Conservation (phyloP, 2,329 filamentous ascomycete species). For the Peltaster fructicola region DNA sequence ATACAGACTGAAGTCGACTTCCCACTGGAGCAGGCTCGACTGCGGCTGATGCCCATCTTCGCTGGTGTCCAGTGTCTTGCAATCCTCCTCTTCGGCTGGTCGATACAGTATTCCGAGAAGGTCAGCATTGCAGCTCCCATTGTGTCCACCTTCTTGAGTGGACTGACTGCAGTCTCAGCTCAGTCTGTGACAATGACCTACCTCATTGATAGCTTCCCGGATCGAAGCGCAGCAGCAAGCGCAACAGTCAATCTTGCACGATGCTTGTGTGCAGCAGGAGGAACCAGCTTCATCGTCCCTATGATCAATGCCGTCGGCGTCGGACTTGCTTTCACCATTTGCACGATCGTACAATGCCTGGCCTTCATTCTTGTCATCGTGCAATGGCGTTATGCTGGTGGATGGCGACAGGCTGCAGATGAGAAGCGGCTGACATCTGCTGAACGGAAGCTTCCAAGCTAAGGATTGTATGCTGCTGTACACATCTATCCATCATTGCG, state of each 20-base stretch:
- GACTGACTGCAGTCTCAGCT: slow-evolving; percentile 34
- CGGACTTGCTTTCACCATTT: slow-evolving; percentile 32
- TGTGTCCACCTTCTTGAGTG: slow-evolving; percentile 32
- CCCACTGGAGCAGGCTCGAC: slow-evolving; percentile 33
- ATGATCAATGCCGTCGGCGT: slow-evolving; percentile 31
- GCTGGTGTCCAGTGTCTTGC: slow-evolving; percentile 28
- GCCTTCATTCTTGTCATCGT: slow-evolving; percentile 2
- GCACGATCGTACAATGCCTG: slow-evolving; percentile 7
- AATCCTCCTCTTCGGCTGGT: slow-evolving; percentile 36
- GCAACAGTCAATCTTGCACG: slow-evolving; percentile 36
- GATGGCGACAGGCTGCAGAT: slow-evolving; percentile 1
- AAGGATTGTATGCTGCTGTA: too few relatives aligned
- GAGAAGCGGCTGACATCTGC: too few relatives aligned
- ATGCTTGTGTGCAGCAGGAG: slow-evolving; percentile 35
- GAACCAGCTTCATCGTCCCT: slow-evolving; percentile 33
- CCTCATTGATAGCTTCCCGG: slow-evolving; percentile 35
- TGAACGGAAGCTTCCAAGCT: too few relatives aligned
- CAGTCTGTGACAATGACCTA: slow-evolving; percentile 35
- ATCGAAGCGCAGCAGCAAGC: slow-evolving; percentile 32
- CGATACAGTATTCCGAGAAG: slow-evolving; percentile 20
- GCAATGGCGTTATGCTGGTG: slow-evolving; percentile 2
- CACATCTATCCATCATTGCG: too few relatives aligned
- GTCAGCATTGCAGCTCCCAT: slow-evolving; percentile 35
- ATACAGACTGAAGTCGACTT: slow-evolving; percentile 16
- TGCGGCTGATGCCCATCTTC: slow-evolving; percentile 32